Evolutionary conservation across 169 alveolate species (phyloP), one percentile per base, ranked within the genome.

Genomic region (Cryptosporidium andersoni): DNA sequence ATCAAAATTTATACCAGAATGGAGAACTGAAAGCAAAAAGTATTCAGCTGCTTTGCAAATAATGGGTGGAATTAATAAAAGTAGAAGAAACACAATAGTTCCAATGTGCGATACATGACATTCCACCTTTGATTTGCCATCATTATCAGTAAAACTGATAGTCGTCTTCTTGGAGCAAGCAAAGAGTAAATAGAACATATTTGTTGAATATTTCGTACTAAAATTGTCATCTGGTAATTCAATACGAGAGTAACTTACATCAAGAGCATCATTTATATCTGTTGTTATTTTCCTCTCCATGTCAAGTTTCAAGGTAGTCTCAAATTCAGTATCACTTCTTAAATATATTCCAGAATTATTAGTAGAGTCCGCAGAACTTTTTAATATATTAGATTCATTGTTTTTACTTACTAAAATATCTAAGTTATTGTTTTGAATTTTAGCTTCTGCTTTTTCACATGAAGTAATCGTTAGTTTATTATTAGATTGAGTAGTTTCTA

Each of bases 171-270:
- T 74, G 12, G 85, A 58, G 14, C 85, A 66, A 36, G 85, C 58
- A 58, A 56, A 16, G 47, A 56, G 60, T 51, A 74, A 45, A 36
- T 74, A 74, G 49, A 74, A 74, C 63, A 45, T 58, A 25, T 58
- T 74, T 8, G 63, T 12, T 11, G 85, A 68, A 47, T 58, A 74
- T 6, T 74, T 58, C n/a, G 55, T 8, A 34, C 68, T 74, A 42
- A 40, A 74, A 7, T 74, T 74, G 43, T 74, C 60, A 52, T 74
- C 60, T 34, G 43, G 34, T 2, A 74, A 16, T 14, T 74, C 85
- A 56, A 74, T 55, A 14, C 45, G 6, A 8, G 64, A 36, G 6
- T 4, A 25, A 34, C 64, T 58, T 37, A 34, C 49, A 6, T 8
- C 43, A 43, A 51, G 36, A 4, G 52, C 82, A 25, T 2, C 11